Conservation (phyloP, 2,329 filamentous ascomycete species). For the Botrytis tulipae region DNA sequence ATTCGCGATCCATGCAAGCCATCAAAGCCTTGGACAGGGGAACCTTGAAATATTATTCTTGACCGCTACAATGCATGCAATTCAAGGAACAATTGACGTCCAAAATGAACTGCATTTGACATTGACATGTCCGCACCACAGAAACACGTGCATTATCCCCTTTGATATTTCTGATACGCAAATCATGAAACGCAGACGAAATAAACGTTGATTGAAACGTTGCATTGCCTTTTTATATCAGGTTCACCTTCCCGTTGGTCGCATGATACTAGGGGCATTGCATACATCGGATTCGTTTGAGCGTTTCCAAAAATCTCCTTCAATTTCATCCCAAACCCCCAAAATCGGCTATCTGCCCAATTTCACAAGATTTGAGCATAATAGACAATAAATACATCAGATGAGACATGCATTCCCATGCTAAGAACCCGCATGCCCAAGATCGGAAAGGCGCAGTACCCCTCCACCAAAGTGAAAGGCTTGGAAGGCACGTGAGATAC, state of each 20-base stretch:
- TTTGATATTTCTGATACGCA: neutral
- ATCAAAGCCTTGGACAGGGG: neutral
- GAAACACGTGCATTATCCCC: conserved; percentile 6
- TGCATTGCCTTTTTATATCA: conserved; percentile 1
- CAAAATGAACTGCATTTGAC: conserved; percentile 10
- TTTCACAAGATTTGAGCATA: neutral
- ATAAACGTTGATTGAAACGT: conserved; percentile 13
- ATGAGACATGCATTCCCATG: conserved; percentile 13
- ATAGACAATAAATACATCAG: conserved; percentile 1
- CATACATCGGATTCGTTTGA: neutral
- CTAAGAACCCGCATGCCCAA: neutral
- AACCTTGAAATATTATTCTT: neutral
- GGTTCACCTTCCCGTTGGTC: neutral
- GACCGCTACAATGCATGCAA: conserved; percentile 16
- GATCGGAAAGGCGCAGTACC: conserved; percentile 13
- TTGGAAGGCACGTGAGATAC: conserved; percentile 14
- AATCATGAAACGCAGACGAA: conserved; percentile 11
- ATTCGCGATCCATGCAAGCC: conserved; percentile 16
- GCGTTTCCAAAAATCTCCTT: neutral
- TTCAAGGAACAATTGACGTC: neutral
- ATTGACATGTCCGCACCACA: conserved; percentile 11
- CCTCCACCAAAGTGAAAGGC: conserved; percentile 8
- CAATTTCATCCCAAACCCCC: neutral
- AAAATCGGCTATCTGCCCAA: neutral
- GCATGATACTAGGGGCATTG: neutral